phyloP scores from a whole-genome alignment of 2,329 filamentous ascomycete genomes.

The Penicillium griseofulvum region DNA sequence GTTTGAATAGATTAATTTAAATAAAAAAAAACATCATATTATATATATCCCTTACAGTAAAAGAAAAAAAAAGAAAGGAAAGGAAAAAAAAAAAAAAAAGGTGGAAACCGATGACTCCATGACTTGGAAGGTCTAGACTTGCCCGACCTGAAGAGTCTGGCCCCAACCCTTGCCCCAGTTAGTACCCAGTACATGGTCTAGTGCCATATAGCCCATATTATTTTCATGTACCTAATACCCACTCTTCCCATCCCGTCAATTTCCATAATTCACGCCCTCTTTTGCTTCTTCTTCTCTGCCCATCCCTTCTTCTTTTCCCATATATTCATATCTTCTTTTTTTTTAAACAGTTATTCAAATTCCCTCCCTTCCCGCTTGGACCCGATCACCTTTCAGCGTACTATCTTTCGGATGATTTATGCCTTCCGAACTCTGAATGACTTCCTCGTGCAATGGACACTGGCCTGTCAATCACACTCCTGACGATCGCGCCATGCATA shows the following conservation, averaged over 20 bases:
- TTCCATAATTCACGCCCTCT: conserved; percentile 19
- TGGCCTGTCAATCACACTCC: conserved; percentile 24
- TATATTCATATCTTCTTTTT: conserved; percentile 9
- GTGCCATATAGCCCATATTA: neutral
- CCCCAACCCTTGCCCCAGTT: conserved; percentile 9
- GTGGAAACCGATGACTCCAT: conserved; percentile 24
- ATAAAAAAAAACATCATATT: neutral
- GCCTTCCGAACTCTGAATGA: conserved; percentile 25
- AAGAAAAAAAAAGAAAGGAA: neutral
- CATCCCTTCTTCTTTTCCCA: conserved; percentile 10
- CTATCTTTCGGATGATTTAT: too few species aligned
- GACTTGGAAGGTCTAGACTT: conserved; percentile 26
- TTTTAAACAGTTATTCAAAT: conserved; percentile 8
- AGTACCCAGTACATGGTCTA: conserved; percentile 14
- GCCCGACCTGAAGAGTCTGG: conserved; percentile 15
- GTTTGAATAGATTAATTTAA: neutral
- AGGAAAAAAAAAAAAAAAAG: neutral
- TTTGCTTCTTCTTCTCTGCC: conserved; percentile 17
- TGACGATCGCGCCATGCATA: conserved; percentile 31
- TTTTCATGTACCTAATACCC: conserved; percentile 21
- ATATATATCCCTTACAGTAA: conserved; percentile 3
- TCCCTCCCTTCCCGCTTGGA: neutral
- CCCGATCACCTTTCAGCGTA: neutral
- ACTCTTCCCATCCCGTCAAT: conserved; percentile 11
- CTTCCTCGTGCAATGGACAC: conserved; percentile 34